Percentiles rank a stretch among this genome's conserved stretches.
These are phyloP conservation scores for Lactifluus echinatus DNA, from an alignment of 768 basidiomycete species.

Conservation along the genomic window DNA sequence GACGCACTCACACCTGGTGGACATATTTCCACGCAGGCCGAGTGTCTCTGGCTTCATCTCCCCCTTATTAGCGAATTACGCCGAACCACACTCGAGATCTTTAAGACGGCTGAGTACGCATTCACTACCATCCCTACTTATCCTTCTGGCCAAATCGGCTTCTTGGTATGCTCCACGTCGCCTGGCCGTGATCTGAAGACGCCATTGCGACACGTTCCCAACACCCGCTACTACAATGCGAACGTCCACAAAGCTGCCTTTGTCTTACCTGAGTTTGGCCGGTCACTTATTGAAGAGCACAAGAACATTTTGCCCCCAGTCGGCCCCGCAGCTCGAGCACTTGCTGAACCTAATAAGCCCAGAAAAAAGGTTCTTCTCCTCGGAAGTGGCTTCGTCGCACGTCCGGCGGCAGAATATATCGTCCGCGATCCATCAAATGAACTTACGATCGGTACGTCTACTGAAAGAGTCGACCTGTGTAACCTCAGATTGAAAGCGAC, in stretches of 20 bases:
- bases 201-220: conserved; percentile 62
- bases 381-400: conserved; percentile 91
- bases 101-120: conserved; percentile 81
- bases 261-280: conserved; percentile 87
- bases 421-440: conserved; percentile 70
- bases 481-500: neutral
- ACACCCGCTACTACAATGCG: conserved; percentile 79
- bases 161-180: conserved; percentile 81
- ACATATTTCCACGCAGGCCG: conserved; percentile 91
- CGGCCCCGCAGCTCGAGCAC: conserved; percentile 49
- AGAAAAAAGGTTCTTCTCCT: conserved; percentile 79
- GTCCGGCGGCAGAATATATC: conserved; percentile 94
- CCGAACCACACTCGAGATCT: conserved; percentile 59
- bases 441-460: conserved; percentile 68
- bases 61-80: conserved; percentile 73
- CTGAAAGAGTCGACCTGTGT: neutral
- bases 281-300: conserved; percentile 62
- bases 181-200: conserved; percentile 56
- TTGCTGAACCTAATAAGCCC: conserved; percentile 35
- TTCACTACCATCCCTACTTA: conserved; percentile 97
- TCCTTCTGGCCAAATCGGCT: conserved; percentile 97
- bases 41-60: conserved; percentile 93
- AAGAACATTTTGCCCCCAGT: conserved; percentile 67
- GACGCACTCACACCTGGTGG: conserved; percentile 86
- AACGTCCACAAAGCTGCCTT: conserved; percentile 77